Evolutionary conservation across 108 stramenopile genomes (phyloP).

Genomic region (Discostella pseudostelligera): DNA sequence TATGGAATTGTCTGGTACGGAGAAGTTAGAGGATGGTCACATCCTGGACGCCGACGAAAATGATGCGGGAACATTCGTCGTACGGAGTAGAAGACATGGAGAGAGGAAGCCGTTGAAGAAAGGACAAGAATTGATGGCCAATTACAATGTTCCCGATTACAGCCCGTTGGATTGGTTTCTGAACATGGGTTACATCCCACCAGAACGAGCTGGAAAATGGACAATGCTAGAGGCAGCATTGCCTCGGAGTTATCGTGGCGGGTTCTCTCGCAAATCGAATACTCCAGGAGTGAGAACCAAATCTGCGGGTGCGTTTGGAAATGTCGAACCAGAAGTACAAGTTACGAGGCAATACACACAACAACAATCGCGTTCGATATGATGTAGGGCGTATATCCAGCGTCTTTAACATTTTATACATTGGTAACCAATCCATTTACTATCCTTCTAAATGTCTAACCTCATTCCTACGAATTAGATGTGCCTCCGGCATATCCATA

Average conservation of each 20-base stretch:
- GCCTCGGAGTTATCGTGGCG: constrained; percentile 35
- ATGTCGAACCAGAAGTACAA: constrained; percentile 21
- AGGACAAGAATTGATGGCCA: constrained; percentile 77
- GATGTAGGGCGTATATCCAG: background rate
- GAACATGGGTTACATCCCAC: constrained; percentile 78
- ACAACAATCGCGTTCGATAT: background rate
- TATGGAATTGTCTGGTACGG: constrained; percentile 66
- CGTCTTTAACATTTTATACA: background rate
- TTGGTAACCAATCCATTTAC: background rate
- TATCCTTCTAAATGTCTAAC: constrained; percentile 60
- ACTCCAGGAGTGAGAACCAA: background rate
- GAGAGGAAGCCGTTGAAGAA: constrained; percentile 56
- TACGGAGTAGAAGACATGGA: constrained; percentile 67
- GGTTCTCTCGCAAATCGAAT: constrained; percentile 19
- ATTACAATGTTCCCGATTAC: constrained; percentile 86
- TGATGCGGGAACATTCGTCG: constrained; percentile 75
- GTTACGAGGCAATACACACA: constrained; percentile 19
- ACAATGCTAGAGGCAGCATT: constrained; percentile 43
- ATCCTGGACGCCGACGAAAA: constrained; percentile 43
- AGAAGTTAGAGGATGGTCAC: constrained; percentile 37
- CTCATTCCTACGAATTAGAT: constrained; percentile 63
- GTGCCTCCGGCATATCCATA: constrained; percentile 50
- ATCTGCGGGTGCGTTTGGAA: constrained; percentile 21
- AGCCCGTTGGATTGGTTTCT: constrained; percentile 85
- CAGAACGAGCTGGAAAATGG: constrained; percentile 70